Base-by-base conservation (phyloP, 805 yeast species). In the Kuraishia ogatae region DNA sequence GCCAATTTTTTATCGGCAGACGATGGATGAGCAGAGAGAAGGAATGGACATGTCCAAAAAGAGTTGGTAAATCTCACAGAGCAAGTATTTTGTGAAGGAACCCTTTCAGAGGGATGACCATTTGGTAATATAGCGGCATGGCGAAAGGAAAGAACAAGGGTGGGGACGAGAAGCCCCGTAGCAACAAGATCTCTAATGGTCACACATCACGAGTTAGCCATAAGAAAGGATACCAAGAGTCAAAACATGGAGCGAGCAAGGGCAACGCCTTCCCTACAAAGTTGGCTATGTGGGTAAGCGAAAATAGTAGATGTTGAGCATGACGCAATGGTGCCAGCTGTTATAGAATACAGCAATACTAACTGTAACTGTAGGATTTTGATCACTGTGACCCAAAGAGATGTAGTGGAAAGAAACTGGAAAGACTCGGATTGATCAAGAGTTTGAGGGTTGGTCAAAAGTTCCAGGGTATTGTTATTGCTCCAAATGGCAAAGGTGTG, bases 361-460 rank as follows among this genome's bases (percentile, higher is more conserved):
- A 35, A 35, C 43, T 10, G 17, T 10, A 7, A 11, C 26, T 13
- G 5, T 20, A 59, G 61, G 99, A 94, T 68, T 94, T 94, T 66
- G 97, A 92, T 61, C 99, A 94, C 66, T 94, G 99, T 73, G 99
- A 94, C 71, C 99, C 99, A 1, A 94, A 94, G 66, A 79, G 97
- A 66, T 94, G 99, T 67, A 86, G 96, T 60, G 99, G 99, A 20
- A 94, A 94, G 73, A 92, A 91, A 67, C 75, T 94, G 29, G 97
- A 90, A 64, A 77, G 98, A 55, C 69, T 93, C 21, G 98, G 98
- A 0, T 71, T 90, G 21, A 92, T 94, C 53, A 82, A 83, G 58
- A 81, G 82, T 54, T 67, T 94, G 58, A 74, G 96, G 57, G 82
- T 94, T n/a, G 99, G 99, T 0, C 97, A 92, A 66, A 93, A 91